These are phyloP conservation scores for Solanum hybrid DNA, from an alignment of 305 asterid genomes.

Conservation along the genomic window DNA sequence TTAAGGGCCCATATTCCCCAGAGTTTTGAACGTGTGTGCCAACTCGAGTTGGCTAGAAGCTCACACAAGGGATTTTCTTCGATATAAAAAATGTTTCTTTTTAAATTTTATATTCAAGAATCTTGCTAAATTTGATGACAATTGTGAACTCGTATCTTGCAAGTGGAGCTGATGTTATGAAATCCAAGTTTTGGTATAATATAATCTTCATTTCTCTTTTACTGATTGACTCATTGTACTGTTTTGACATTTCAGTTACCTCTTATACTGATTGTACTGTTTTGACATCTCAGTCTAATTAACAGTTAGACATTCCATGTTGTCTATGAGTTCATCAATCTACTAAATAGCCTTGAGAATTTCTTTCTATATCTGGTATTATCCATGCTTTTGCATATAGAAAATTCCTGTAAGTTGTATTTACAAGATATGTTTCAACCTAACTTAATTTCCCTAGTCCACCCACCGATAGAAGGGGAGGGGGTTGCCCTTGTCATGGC, in stretches of 20 bases:
- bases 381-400: neutral
- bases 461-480: neutral
- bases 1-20: neutral
- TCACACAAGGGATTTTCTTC: neutral
- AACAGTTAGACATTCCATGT: neutral
- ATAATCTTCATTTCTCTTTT: neutral
- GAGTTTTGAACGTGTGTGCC: neutral
- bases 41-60: neutral
- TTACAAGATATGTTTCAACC: neutral
- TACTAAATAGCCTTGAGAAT: neutral
- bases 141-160: neutral
- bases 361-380: neutral
- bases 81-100: neutral
- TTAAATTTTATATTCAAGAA: neutral
- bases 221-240: neutral
- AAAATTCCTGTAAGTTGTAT: neutral
- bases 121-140: neutral
- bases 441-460: neutral
- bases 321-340: neutral
- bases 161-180: neutral
- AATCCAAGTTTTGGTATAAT: neutral
- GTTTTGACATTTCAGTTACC: neutral
- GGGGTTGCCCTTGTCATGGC: neutral
- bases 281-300: neutral
- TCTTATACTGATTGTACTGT: neutral